A percentile compares a stretch with the other conserved stretches of the same genome.
These are phyloP conservation scores for Phyllosticta capitalensis DNA, from an alignment of 2,329 filamentous ascomycete species.

Conservation along the genomic window DNA sequence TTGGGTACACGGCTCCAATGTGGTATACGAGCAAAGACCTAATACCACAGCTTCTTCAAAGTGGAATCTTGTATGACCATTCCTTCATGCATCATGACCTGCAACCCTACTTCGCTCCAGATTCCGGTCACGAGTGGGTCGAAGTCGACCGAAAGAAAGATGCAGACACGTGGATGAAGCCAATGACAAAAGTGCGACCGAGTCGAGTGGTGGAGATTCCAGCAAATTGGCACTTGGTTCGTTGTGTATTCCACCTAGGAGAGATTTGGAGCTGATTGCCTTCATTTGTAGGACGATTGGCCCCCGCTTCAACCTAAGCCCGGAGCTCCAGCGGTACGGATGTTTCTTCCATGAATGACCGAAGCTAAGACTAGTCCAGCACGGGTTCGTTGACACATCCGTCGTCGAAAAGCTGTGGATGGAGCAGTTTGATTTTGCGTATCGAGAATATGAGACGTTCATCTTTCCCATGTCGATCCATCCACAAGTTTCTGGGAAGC, in stretches of 20 bases:
- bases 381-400: conserved; percentile 35
- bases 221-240: conserved; percentile 33
- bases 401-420: conserved; percentile 36
- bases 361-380: conserved; percentile 5
- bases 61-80: conserved; percentile 38
- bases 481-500: conserved; percentile 40
- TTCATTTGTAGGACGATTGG: conserved; percentile 34
- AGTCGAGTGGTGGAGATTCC: conserved; percentile 36
- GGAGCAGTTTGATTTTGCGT: conserved; percentile 38
- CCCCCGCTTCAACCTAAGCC: conserved; percentile 32
- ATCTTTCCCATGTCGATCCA: conserved; percentile 40
- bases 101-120: conserved; percentile 30
- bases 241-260: neutral
- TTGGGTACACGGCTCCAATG: conserved; percentile 36
- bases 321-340: neutral
- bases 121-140: conserved; percentile 17
- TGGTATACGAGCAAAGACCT: conserved; percentile 32
- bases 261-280: neutral
- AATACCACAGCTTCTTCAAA: conserved; percentile 32
- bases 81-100: conserved; percentile 42
- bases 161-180: conserved; percentile 30
- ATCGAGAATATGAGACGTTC: conserved; percentile 37
- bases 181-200: conserved; percentile 24
- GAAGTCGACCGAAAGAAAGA: conserved; percentile 24
- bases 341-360: neutral